Percentiles rank a stretch among this genome's conserved stretches.
phyloP scores from a whole-genome alignment of 139 green algal genomes.

The Pleodorina starrii region DNA sequence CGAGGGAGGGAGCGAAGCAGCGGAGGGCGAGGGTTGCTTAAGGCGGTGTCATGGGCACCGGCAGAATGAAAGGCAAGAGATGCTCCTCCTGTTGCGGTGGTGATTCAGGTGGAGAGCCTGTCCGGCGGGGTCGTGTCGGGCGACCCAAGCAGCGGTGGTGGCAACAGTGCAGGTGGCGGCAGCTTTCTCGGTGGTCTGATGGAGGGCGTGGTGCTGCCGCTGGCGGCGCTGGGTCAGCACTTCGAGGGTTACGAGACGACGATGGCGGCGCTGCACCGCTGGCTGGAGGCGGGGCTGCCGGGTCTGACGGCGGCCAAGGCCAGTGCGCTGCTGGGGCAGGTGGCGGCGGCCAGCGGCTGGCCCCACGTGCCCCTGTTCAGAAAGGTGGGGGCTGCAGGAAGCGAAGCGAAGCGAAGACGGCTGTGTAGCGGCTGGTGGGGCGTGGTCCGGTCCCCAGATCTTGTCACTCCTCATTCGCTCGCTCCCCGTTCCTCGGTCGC shows the following conservation, averaged over 20 bases:
- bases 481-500: too few relatives aligned
- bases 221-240: not conserved
- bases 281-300: not conserved
- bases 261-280: not conserved
- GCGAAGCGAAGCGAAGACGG: too few relatives aligned
- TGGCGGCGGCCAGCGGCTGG: not conserved
- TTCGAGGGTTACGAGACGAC: not conserved
- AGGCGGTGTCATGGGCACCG: not conserved
- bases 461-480: too few relatives aligned
- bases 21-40: not conserved
- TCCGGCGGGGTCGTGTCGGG: not conserved
- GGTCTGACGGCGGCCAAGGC: not conserved
- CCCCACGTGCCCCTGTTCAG: not conserved
- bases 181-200: not conserved
- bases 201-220: slow-evolving; percentile 3
- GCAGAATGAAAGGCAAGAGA: not conserved
- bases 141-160: not conserved
- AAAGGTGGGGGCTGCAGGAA: not conserved
- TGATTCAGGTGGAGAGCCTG: not conserved
- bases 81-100: not conserved
- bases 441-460: too few relatives aligned
- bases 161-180: not conserved
- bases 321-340: not conserved
- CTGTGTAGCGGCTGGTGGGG: too few relatives aligned
- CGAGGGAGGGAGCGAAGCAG: too few relatives aligned